Evolutionary conservation across 345 rosid genomes (phyloP).

Genomic region (Acer negundo): DNA sequence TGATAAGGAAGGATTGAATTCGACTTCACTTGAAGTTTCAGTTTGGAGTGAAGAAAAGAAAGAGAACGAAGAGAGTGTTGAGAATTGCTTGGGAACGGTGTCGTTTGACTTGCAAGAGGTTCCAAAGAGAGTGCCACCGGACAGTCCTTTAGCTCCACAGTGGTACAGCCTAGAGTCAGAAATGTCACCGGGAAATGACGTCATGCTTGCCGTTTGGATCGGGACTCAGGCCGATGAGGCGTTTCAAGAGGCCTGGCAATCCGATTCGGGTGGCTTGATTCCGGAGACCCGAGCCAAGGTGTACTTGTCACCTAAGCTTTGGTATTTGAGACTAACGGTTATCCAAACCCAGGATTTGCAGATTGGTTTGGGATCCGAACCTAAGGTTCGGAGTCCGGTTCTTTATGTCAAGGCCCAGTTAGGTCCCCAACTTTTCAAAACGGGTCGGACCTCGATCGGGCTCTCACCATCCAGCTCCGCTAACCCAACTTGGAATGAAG

Average conservation of each 20-base stretch:
- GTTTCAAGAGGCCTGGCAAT: slow-evolving; percentile 96
- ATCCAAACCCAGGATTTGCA: slow-evolving; percentile 96
- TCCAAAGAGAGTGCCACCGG: slow-evolving; percentile 85
- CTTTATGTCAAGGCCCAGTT: slow-evolving; percentile 81
- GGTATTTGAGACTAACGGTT: slow-evolving; percentile 96
- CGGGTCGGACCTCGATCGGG: slow-evolving; percentile 60
- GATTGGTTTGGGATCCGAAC: slow-evolving; percentile 57
- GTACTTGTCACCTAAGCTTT: slow-evolving; percentile 86
- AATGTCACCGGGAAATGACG: slow-evolving; percentile 64
- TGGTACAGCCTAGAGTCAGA: slow-evolving; percentile 90
- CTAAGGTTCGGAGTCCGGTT: slow-evolving; percentile 67
- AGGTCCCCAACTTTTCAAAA: slow-evolving; percentile 84
- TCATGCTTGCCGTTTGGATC: slow-evolving; percentile 93
- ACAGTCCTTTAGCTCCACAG: slow-evolving; percentile 91
- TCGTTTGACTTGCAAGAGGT: slow-evolving; percentile 89
- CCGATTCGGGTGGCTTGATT: slow-evolving; percentile 90
- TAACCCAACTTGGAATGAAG: slow-evolving; percentile 94
- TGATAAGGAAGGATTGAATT: slow-evolving; percentile 77
- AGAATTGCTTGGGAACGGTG: slow-evolving; percentile 76
- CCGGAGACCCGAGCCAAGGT: slow-evolving; percentile 93
- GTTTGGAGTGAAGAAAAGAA: slow-evolving; percentile 75
- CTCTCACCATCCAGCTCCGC: slow-evolving; percentile 48
- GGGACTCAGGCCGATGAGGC: slow-evolving; percentile 96
- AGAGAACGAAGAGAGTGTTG: slow-evolving; percentile 49
- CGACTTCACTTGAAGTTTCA: slow-evolving; percentile 70